A percentile compares a stretch with the other conserved stretches of the same genome.
These are phyloP conservation scores for Lentithecium fluviatile DNA, from an alignment of 495 filamentous ascomycete genomes.

Conservation along the genomic window DNA sequence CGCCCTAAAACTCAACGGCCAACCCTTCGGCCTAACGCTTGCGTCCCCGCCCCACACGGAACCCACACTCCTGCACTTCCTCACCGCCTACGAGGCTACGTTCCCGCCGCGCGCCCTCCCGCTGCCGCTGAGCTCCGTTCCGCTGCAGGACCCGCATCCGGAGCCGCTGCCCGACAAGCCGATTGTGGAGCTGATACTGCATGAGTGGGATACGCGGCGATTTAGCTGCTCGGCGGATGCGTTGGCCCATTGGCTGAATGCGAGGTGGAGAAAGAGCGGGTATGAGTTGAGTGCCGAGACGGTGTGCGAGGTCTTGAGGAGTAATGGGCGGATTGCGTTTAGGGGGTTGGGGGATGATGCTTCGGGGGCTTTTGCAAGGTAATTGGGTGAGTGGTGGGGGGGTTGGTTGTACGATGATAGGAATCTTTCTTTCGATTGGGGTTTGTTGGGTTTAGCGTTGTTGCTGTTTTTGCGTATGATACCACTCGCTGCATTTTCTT, in stretches of 20 bases:
- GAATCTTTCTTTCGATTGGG: background rate
- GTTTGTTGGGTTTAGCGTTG: slow-evolving; percentile 3
- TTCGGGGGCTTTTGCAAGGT: slow-evolving; percentile 33
- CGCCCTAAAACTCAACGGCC: slow-evolving; percentile 34
- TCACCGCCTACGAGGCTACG: slow-evolving; percentile 37
- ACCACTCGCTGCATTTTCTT: slow-evolving; percentile 8
- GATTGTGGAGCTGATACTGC: slow-evolving; percentile 34
- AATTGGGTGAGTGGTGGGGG: background rate
- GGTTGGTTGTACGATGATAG: background rate
- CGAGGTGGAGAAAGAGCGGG: slow-evolving; percentile 36
- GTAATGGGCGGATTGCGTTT: slow-evolving; percentile 35
- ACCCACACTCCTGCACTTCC: slow-evolving; percentile 33
- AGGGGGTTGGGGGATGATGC: slow-evolving; percentile 36
- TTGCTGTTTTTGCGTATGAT: background rate
- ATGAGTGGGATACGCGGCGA: slow-evolving; percentile 35
- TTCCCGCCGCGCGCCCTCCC: slow-evolving; percentile 33
- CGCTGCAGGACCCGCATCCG: slow-evolving; percentile 30
- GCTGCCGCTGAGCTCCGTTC: slow-evolving; percentile 24
- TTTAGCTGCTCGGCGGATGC: slow-evolving; percentile 32
- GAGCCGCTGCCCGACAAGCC: slow-evolving; percentile 33
- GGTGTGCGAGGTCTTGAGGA: slow-evolving; percentile 33
- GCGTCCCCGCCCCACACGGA: slow-evolving; percentile 30
- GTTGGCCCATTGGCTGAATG: slow-evolving; percentile 37
- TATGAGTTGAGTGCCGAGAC: slow-evolving; percentile 35
- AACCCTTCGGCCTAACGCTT: slow-evolving; percentile 37